phyloP scores from a whole-genome alignment of 1,284 basidiomycete species.

The Amylostereum chailletii region DNA sequence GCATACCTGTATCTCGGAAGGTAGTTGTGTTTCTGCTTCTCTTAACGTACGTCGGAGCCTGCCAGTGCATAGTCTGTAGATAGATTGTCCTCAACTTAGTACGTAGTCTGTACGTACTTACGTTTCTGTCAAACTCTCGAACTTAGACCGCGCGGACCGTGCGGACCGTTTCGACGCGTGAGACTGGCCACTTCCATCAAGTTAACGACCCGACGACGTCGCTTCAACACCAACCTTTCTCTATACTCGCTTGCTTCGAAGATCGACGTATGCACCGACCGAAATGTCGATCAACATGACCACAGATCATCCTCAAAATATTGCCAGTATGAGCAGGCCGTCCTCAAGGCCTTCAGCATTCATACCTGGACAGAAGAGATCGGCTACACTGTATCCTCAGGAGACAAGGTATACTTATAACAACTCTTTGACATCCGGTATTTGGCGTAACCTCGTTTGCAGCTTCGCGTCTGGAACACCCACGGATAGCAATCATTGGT shows the following conservation, averaged over 20 bases:
- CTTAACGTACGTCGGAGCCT: no score
- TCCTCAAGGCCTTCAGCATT: constrained; percentile 11
- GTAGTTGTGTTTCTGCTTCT: no score
- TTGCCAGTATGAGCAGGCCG: constrained; percentile 11
- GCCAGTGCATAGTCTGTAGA: no score
- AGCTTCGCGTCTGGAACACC: constrained; percentile 28
- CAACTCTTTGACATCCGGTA: neutral
- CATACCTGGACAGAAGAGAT: constrained; percentile 17
- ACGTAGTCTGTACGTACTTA: no score
- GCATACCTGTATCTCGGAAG: no score
- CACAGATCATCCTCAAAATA: constrained; percentile 15
- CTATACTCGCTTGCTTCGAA: no score
- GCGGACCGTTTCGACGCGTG: no score
- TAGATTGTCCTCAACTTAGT: no score
- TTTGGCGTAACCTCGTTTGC: neutral
- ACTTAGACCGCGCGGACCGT: no score
- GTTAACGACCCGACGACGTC: no score
- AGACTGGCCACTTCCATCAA: no score
- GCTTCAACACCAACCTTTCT: neutral
- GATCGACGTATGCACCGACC: neutral
- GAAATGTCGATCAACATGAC: constrained; percentile 15
- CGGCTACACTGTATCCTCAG: constrained; percentile 18
- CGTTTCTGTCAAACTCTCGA: no score
- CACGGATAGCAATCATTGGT: constrained; percentile 69
- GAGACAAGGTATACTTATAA: neutral